Base-by-base conservation (phyloP, 176 grass and related monocot species). In the Hordeum marinum region DNA sequence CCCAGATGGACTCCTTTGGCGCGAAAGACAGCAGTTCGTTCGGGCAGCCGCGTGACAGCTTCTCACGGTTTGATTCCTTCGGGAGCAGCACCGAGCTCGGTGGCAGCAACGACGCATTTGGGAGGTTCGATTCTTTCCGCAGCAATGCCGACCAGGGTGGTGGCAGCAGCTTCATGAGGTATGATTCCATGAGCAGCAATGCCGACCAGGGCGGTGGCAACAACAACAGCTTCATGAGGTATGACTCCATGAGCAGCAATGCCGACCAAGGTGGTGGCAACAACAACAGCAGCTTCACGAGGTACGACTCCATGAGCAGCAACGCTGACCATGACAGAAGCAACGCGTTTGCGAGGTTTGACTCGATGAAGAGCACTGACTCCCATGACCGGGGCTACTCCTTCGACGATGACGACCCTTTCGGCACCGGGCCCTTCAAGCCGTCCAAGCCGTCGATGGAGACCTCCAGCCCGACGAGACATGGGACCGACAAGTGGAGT, bases 61-160 rank as follows among this genome's bases (percentile, higher is more conserved):
- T 94, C 57, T 85, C 86, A n/a, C 91, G 90, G 78, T 98, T 98
- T 0, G 93, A 98, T 69, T 93, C 96, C n/a, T 91, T 95, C 54
- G 42, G 14, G 24, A 91, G 90, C 68, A 86, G 77, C n/a, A 72
- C 80, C 26, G 92, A 98, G 60, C 77, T 75, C 7, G 81, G 82
- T 3, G 27, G 78, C 3, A 82, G 81, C 79, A 88, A 78, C 58
- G 91, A 93, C 23, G 20, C 90, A 8, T 88, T 94, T 48, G 77
- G 75, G 20, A 87, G 94, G 87, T 97, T 94, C 11, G 94, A 97
- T 59, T 97, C 91, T n/a, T 97, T 97, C 80, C 85, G 89, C 66
- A 97, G 94, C 77, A 94, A 76, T 27, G 84, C 89, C 1, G 94
- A 94, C 23, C 87, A 94, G 46, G 81, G 87, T 3, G 86, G 86